These are phyloP conservation scores for Linderniella brevidens DNA, from an alignment of 257 asterid species.

Conservation along the genomic window DNA sequence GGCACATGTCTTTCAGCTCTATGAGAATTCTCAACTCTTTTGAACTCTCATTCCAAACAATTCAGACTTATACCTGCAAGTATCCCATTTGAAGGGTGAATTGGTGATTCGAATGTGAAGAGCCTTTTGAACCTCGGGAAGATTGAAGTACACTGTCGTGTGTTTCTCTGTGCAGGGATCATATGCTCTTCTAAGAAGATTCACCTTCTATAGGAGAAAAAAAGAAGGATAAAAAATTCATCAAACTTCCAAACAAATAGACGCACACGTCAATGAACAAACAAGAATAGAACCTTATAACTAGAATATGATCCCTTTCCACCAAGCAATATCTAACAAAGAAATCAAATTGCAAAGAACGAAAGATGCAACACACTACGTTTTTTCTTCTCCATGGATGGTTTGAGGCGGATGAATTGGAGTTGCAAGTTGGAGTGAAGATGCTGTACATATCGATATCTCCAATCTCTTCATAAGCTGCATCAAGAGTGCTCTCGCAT, in stretches of 20 bases:
- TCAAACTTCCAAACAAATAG: conserved; percentile 13
- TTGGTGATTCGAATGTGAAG: conserved; percentile 47
- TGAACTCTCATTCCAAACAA: neutral
- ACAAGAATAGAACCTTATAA: neutral
- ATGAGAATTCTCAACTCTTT: neutral
- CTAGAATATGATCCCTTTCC: neutral
- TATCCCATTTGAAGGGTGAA: conserved; percentile 40
- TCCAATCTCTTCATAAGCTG: conserved; percentile 62
- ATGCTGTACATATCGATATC: conserved; percentile 77
- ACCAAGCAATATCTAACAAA: neutral
- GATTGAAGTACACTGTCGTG: conserved; percentile 72
- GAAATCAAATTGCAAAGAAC: neutral
- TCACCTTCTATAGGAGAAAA: conserved; percentile 23
- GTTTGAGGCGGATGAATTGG: conserved; percentile 28
- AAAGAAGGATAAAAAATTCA: conserved; percentile 7
- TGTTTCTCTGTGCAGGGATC: conserved; percentile 94
- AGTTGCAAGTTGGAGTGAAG: conserved; percentile 78
- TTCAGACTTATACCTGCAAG: conserved; percentile 55
- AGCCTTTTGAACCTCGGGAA: conserved; percentile 83
- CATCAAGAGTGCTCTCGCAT: conserved; percentile 36
- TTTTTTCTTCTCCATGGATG: conserved; percentile 26
- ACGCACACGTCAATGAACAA: neutral
- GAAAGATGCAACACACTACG: conserved; percentile 22
- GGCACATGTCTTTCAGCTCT: too few relatives aligned
- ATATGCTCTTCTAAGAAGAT: conserved; percentile 49